phyloP scores from a whole-genome alignment of 1,284 basidiomycete species.

The Filobasidium uniguttulatum region DNA sequence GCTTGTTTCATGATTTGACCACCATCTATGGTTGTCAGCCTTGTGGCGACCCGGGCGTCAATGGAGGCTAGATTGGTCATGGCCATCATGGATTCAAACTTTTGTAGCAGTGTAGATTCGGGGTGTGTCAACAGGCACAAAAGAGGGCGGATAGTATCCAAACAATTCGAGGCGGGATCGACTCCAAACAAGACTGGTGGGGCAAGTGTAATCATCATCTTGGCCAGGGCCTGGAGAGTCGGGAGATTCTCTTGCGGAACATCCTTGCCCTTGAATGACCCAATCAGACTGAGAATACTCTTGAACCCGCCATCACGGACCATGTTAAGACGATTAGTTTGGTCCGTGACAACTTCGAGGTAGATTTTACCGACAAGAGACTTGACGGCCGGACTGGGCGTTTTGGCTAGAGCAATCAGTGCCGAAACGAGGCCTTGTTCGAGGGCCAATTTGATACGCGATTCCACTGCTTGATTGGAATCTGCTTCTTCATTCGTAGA shows the following conservation, averaged over 20 bases:
- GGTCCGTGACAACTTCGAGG: conserved; percentile 60
- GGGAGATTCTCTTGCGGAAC: conserved; percentile 42
- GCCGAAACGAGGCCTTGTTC: conserved; percentile 51
- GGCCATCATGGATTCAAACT: conserved; percentile 87
- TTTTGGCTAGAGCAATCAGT: conserved; percentile 46
- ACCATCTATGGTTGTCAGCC: conserved; percentile 40
- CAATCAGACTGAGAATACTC: conserved; percentile 46
- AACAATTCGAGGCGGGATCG: conserved; percentile 51
- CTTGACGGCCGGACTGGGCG: conserved; percentile 38
- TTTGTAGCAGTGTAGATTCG: conserved; percentile 58
- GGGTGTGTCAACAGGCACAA: conserved; percentile 55
- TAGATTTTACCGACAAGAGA: conserved; percentile 43
- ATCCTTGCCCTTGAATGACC: neutral
- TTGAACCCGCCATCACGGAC: conserved; percentile 73
- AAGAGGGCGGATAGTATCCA: conserved; percentile 66
- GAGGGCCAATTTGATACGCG: conserved; percentile 47
- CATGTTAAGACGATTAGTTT: conserved; percentile 59
- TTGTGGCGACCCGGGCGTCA: conserved; percentile 48
- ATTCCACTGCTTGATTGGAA: conserved; percentile 50
- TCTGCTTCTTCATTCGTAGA: conserved; percentile 11
- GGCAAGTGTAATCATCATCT: conserved; percentile 79
- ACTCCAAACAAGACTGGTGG: conserved; percentile 75
- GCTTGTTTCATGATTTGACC: conserved; percentile 49
- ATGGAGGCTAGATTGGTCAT: conserved; percentile 88
- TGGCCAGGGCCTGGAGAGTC: conserved; percentile 77